Evolutionary conservation across 108 stramenopile species (phyloP), one percentile per base, ranked within the genome.

Genomic region (Conticribra weissflogii): DNA sequence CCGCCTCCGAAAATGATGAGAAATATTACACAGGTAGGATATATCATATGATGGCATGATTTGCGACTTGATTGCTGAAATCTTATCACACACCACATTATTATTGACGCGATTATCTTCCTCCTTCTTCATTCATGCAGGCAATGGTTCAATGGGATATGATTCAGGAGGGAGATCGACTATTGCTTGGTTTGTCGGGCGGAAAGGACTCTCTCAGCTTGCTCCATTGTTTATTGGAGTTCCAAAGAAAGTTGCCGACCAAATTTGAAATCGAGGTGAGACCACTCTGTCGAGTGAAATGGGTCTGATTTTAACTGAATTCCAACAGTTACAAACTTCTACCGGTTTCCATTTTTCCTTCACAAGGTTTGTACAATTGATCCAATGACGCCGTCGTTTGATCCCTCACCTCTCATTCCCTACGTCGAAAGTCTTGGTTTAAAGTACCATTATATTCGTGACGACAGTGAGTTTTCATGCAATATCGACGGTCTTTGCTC

Each of bases 141-240:
- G 97, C 96, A 5, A 86, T 96, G 72, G 78, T 93, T 36, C 90
- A 96, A 48, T 97, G 90, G 91, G 81, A 88, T 44, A 94, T 96
- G 93, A 81, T 98, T 16, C 77, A 97, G 63, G 93, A 96, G 15
- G 98, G 98, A 2, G 98, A 98, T 74, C 79, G 93, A 8, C 82
- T 99, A 19, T 77, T 97, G 29, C 83, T 98, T 3, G 99, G 98
- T 0, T 70, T 99, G 5, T 96, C 94, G 18, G 99, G 99, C 36
- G 99, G 99, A 16, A 99, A 99, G 82, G 99, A 99, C 75, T 97
- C 96, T 23, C 68, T 99, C 41, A 88, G 84, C 50, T 82, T 98
- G 44, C 83, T 99, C 34, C 99, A 99, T 69, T 86, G 91, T 28
- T 81, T 99, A 49, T 81, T 97, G 18, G 94, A 94, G 58, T 85